phyloP scores from a whole-genome alignment of 2,329 filamentous ascomycete species.

The Calonectria pteridis region DNA sequence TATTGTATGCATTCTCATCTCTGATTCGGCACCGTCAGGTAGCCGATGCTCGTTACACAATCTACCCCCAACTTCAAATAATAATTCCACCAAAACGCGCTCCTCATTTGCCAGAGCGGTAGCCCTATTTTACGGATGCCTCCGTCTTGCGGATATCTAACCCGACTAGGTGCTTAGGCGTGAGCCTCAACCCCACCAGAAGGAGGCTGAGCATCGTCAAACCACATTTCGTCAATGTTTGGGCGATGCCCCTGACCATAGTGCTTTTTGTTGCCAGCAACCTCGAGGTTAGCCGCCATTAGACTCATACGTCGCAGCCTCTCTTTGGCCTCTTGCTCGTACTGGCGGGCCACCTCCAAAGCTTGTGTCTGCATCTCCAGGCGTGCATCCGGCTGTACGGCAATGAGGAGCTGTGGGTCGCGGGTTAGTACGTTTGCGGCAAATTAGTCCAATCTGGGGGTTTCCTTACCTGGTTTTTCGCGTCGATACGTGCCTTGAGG shows the following conservation, averaged over 20 bases:
- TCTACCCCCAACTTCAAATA: neutral
- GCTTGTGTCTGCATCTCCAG: slow-evolving; percentile 77
- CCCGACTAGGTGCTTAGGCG: neutral
- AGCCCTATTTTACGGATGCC: neutral
- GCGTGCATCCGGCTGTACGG: slow-evolving; percentile 75
- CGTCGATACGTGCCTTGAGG: slow-evolving; percentile 85
- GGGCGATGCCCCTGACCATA: slow-evolving; percentile 17
- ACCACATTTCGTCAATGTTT: slow-evolving; percentile 51
- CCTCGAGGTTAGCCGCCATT: slow-evolving; percentile 79
- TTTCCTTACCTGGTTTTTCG: slow-evolving; percentile 75
- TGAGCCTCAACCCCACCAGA: slow-evolving; percentile 26
- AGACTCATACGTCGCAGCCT: slow-evolving; percentile 84
- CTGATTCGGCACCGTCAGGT: slow-evolving; percentile 18
- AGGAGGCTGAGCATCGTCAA: slow-evolving; percentile 43
- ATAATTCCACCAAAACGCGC: slow-evolving; percentile 17
- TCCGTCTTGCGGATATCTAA: slow-evolving; percentile 6
- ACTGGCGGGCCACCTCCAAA: slow-evolving; percentile 75
- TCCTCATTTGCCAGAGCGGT: neutral
- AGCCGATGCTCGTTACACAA: neutral
- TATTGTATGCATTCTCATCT: slow-evolving; percentile 30
- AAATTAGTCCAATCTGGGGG: neutral
- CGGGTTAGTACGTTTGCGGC: slow-evolving; percentile 25
- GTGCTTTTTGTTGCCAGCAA: slow-evolving; percentile 52
- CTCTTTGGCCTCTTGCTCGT: slow-evolving; percentile 81
- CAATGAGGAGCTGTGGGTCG: slow-evolving; percentile 73